Evolutionary conservation across 1,284 basidiomycete genomes (phyloP).

Genomic region (Fomitopsis betulina): DNA sequence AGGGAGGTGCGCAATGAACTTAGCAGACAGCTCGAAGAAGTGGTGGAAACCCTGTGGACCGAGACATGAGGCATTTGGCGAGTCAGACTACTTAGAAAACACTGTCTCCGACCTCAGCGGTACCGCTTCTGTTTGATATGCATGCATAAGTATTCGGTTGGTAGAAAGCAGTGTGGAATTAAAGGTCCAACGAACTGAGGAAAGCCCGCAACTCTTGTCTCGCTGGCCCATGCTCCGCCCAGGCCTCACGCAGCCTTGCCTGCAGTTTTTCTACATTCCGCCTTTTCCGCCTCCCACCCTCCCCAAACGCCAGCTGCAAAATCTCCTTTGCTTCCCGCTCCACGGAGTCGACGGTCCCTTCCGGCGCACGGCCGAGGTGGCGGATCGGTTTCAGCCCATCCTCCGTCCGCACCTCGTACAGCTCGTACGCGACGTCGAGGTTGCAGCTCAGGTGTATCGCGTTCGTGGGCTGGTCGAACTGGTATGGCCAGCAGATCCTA

Average conservation of each 20-base stretch:
- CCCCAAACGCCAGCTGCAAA: background rate
- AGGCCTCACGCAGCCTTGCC: background rate
- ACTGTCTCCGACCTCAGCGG: too few species aligned
- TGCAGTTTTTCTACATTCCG: background rate
- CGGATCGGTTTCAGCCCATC: constrained; percentile 14
- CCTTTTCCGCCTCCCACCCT: background rate
- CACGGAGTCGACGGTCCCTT: background rate
- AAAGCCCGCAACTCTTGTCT: background rate
- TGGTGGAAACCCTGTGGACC: too few species aligned
- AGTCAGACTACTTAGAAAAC: too few species aligned
- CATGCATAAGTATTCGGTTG: too few species aligned
- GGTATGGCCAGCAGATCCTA: constrained; percentile 25
- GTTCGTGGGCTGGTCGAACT: constrained; percentile 21
- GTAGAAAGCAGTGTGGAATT: background rate
- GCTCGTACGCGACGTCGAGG: constrained; percentile 22
- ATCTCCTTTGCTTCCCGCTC: background rate
- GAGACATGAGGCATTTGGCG: too few species aligned
- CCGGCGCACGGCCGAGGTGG: background rate
- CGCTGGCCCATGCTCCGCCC: background rate
- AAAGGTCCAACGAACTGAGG: background rate
- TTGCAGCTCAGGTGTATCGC: constrained; percentile 16
- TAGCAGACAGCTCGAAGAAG: too few species aligned
- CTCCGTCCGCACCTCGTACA: constrained; percentile 22
- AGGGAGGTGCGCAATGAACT: too few species aligned
- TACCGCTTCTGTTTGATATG: too few species aligned